Evolutionary conservation across 2,329 filamentous ascomycete species (phyloP), one percentile per base, ranked within the genome.

Genomic region (Blumeria graminis): DNA sequence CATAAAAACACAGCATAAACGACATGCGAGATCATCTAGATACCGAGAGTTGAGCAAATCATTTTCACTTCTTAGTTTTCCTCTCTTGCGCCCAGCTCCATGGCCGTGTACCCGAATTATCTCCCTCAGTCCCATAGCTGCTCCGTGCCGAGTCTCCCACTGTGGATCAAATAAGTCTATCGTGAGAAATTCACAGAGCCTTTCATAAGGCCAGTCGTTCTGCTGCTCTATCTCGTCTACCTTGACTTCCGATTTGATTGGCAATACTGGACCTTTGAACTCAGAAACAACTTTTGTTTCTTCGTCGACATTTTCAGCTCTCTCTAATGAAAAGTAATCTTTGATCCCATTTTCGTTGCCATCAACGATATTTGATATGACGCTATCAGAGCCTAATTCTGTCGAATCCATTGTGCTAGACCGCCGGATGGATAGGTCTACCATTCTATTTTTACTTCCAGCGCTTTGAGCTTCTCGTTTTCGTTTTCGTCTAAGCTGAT

Each of bases 91-190:
- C 39, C 92, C 93, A 57, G 92, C 90, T 57, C 90, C 92, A 55
- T 74, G 78, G 46, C 92, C 92, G 65, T 98, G 92, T n/a, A 88
- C 84, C 59, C 90, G 81, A 55, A 95, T 75, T 16, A 98, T 80
- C 68, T 98, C 92, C 64, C 92, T 80, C 39, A 98, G 72, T 10
- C 87, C 92, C 82, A 98, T 92, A 13, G 92, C 89, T 57, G 93
- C 92, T 64, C 92, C 92, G 67, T 98, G 92, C 14, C 92, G 83
- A 7, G 89, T 88, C 68, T 98, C 92, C 93, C 92, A 98, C 52
- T 84, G 82, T 2, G 84, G 74, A 65, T 98, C 90, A 63, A 98
- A 96, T 1, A 98, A 75, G 66, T 98, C 92, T 36, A 96, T 76
- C 64, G 86, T 90, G 58, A 98, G 76, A 63, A 95, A 92, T 59